Base-by-base conservation (phyloP, 306 rosid genomes). In the Astragalus glycyphyllos region DNA sequence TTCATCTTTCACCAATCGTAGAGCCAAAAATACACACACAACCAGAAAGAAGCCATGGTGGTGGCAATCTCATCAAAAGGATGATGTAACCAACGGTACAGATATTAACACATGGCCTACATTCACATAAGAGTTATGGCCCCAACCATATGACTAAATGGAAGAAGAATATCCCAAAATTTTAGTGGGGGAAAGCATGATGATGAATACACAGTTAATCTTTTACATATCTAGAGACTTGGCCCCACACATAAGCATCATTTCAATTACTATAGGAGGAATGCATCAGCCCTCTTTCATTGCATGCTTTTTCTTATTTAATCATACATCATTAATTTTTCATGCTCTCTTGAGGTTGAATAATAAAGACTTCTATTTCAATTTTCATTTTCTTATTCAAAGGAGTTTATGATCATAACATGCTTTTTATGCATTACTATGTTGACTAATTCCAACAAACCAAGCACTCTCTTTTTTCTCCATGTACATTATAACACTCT, bases 371-470 rank as follows among this genome's bases (percentile, higher is more conserved):
- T 20, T 20, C 23, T 64, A 75, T 75, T 59, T 37, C 48, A 16
- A 69, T 68, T 69, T 23, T 37, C 5, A 40, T 58, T 81, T 82
- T 65, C 80, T 58, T 58, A 54, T 87, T 90, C 88, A 78, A 85
- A 84, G 75, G 44, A 41, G 75, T 73, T 79, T 83, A 80, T n/a
- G n/a, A n/a, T 86, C 85, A 86, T 87, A 70, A 69, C 80, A 78
- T 83, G 89, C 87, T 86, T 88, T 89, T 90, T 92, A 89, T 84
- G 72, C 79, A 90, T 90, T 87, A 86, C 92, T 71, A 86, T 84
- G 87, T 91, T 91, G 96, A 89, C 95, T 94, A 94, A 82, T 71
- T 81, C 96, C 88, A 90, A 79, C 82, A 50, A 87, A 79, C 83
- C 79, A 74, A 71, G n/a, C 73, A 17, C 41, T 59, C 50, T 58